Base-by-base conservation (phyloP, 78 protist genomes). In the Monosiga brevicollis region DNA sequence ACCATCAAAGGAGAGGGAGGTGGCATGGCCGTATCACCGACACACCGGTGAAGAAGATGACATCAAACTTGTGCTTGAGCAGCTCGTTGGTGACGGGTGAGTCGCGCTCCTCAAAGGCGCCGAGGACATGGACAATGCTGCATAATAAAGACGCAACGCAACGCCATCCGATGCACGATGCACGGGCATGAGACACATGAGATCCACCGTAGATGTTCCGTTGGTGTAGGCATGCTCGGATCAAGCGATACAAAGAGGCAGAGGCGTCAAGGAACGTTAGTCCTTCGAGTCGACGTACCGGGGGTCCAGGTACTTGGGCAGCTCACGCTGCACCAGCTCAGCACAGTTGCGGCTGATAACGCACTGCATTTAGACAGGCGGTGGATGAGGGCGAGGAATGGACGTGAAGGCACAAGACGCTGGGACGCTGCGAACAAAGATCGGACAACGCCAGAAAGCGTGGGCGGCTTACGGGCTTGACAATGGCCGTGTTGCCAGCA, bases 401-500 rank as follows among this genome's bases (percentile, higher is more conserved):
- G 39, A 89, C 49, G 73, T 90, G 90, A 76, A 25, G 20, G 26
- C 26, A 42, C 38, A 62, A 55, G n/a, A n/a, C n/a, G n/a, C n/a
- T n/a, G n/a, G n/a, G n/a, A n/a, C n/a, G n/a, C n/a, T n/a, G n/a
- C n/a, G n/a, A n/a, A n/a, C n/a, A n/a, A n/a, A n/a, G n/a, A n/a
- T n/a, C n/a, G n/a, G n/a, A n/a, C n/a, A n/a, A n/a, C n/a, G n/a
- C n/a, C 23, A 22, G 40, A 0, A n/a, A 78, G 73, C 71, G 10
- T 26, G 10, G 41, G 2, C 22, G 22, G 15, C 43, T 36, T 11
- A 86, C 49, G 22, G 95, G 95, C 85, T 88, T 90, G 40, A 91
- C 29, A 35, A 87, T 35, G 24, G 40, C 87, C 35, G 55, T 1
- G 76, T 83, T 81, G 36, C 99, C 99, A 1, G 95, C 99, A 38